These are phyloP conservation scores for Trametes maxima DNA, from an alignment of 768 basidiomycete genomes.

Conservation along the genomic window DNA sequence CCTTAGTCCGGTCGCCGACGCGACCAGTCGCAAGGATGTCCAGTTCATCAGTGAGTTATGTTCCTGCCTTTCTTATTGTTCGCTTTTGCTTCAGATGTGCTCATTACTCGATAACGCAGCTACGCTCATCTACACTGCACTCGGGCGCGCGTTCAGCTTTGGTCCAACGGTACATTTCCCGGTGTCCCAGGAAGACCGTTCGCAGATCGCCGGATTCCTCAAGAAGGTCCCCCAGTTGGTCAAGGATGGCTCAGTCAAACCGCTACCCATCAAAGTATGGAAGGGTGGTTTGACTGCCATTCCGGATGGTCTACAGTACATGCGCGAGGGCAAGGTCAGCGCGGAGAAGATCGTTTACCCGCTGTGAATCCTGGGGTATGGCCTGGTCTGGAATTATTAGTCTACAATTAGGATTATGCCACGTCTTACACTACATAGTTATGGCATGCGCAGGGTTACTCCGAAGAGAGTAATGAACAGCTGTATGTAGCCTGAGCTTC, in stretches of 20 bases:
- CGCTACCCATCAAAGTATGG: conserved; percentile 24
- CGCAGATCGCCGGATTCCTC: conserved; percentile 23
- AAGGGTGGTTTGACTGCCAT: conserved; percentile 25
- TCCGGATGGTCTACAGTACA: conserved; percentile 26
- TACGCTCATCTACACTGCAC: conserved; percentile 16
- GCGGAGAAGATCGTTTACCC: conserved; percentile 29
- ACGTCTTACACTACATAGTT: too few species aligned
- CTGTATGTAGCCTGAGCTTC: too few species aligned
- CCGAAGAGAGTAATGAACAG: too few species aligned
- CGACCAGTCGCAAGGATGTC: conserved; percentile 23
- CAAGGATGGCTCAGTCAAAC: conserved; percentile 25
- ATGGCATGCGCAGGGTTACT: too few species aligned
- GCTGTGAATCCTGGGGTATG: background rate
- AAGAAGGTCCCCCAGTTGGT: conserved; percentile 23
- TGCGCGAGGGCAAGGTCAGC: conserved; percentile 32
- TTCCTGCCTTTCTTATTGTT: background rate
- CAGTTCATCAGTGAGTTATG: conserved; percentile 18
- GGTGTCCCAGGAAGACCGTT: conserved; percentile 15
- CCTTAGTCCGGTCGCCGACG: background rate
- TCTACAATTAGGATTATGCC: too few species aligned
- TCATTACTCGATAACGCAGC: background rate
- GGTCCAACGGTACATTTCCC: conserved; percentile 6
- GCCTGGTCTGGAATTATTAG: background rate
- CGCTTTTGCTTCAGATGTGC: background rate
- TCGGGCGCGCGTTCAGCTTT: conserved; percentile 15